Percentiles rank a stretch among this genome's conserved stretches.
Evolutionary conservation across 768 basidiomycete species (phyloP).

Genomic region (Tricholoma sp.): DNA sequence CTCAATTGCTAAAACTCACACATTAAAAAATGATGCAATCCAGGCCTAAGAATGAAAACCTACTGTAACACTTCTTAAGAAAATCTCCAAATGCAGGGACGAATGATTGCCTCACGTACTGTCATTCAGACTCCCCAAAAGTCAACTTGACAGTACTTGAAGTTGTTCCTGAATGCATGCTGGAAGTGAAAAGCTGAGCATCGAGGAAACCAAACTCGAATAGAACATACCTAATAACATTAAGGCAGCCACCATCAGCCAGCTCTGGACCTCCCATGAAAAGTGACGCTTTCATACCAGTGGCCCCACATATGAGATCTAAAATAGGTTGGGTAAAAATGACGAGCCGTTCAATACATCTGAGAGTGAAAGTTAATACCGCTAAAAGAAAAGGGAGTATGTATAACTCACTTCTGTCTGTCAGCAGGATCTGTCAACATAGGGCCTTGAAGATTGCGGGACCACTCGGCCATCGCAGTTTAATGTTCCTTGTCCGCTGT

Average conservation of each 20-base stretch:
- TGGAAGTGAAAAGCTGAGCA: not conserved
- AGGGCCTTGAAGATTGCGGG: not conserved
- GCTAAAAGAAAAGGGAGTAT: not conserved
- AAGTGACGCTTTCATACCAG: slow-evolving; percentile 12
- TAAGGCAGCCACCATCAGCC: not conserved
- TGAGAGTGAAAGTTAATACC: not conserved
- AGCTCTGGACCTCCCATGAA: slow-evolving; percentile 9
- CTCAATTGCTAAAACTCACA: not conserved
- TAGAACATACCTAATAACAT: not conserved
- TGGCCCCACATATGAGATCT: slow-evolving; percentile 6
- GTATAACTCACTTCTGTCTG: not conserved
- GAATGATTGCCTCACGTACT: slow-evolving; percentile 7
- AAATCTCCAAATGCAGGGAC: slow-evolving; percentile 14
- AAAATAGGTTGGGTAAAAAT: slow-evolving; percentile 9
- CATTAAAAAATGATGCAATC: not conserved
- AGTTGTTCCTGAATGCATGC: slow-evolving; percentile 17
- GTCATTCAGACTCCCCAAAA: slow-evolving; percentile 13
- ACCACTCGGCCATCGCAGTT: not conserved
- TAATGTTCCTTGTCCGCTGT: not conserved
- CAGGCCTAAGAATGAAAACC: not conserved
- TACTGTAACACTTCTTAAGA: slow-evolving; percentile 7
- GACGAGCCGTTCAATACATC: not conserved
- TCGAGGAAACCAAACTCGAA: not conserved
- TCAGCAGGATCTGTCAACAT: not conserved
- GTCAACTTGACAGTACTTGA: slow-evolving; percentile 13